These are phyloP conservation scores for Fusarium illudens DNA, from an alignment of 2,329 filamentous ascomycete species.

Conservation along the genomic window DNA sequence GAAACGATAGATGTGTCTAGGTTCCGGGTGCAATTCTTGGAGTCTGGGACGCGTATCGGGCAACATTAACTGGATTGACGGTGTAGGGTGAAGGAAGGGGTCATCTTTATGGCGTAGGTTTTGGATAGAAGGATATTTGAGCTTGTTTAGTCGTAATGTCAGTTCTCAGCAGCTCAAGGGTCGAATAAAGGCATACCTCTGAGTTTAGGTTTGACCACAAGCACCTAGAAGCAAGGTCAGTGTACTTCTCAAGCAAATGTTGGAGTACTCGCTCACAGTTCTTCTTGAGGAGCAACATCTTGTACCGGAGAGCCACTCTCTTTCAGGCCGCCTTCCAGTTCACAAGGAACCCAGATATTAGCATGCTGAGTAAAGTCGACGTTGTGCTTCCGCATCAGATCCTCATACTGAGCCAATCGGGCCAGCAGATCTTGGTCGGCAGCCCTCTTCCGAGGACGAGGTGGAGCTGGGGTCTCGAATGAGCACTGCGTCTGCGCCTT, in stretches of 20 bases:
- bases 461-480: slow-evolving; percentile 31
- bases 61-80: slow-evolving; percentile 13
- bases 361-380: slow-evolving; percentile 34
- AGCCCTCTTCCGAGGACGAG: slow-evolving; percentile 40
- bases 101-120: slow-evolving; percentile 36
- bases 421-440: slow-evolving; percentile 40
- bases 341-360: slow-evolving; percentile 41
- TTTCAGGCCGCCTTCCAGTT: slow-evolving; percentile 1
- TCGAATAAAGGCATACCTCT: slow-evolving; percentile 2
- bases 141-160: slow-evolving; percentile 9
- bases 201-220: slow-evolving; percentile 30
- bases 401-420: slow-evolving; percentile 40
- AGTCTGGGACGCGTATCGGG: neutral
- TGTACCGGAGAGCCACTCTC: neutral
- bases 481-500: slow-evolving; percentile 45
- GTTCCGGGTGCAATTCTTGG: slow-evolving; percentile 41
- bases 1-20: slow-evolving; percentile 41
- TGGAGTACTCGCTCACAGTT: neutral
- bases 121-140: slow-evolving; percentile 38
- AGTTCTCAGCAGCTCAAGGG: neutral
- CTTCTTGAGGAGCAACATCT: neutral
- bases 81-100: slow-evolving; percentile 13
- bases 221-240: slow-evolving; percentile 3
- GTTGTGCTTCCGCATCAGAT: slow-evolving; percentile 39
- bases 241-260: neutral